Evolutionary conservation across 2,329 filamentous ascomycete species (phyloP), one percentile per base, ranked within the genome.

Genomic region (Trichoderma atroviride): DNA sequence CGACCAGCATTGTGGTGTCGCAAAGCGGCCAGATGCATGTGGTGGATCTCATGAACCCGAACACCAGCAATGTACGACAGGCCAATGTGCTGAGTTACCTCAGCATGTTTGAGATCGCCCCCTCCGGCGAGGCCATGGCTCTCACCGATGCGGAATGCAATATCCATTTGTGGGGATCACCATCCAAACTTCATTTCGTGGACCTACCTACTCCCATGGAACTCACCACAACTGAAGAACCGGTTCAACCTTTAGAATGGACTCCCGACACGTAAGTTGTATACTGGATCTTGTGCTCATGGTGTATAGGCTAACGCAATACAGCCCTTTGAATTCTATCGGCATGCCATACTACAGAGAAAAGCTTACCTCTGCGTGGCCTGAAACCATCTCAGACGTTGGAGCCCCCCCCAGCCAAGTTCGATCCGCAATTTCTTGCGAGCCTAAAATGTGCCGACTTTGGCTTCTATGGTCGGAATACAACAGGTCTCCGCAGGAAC

Each of bases 311-410:
- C 72, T 76, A 69, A 75, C 62, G 16, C 22, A 6, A 7, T 29
- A 6, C 31, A 92, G 90, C 5, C 94, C 96, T 0, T 78, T 99
- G 53, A 98, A 91, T 79, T 88, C 89, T 40, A 85, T 98, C 63
- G 96, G 96, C 13, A 91, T 99, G 87, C 95, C 96, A 1, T 96
- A 94, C 78, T 99, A 99, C 79, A 89, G 94, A 71, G 95, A 98
- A 71, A 85, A 87, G 16, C 85, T 99, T 13, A 85, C 97, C 47
- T 99, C 96, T 3, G 91, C 92, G 47, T 97, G 95, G 93, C 94
- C 96, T 70, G 92, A 95, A 76, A 85, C 94, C 74, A 80, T 96
- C 1, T 95, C 91, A 69, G 94, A 97, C 77, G 87, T 97, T 50
- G 95, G 95, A 43, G 93, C 92, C 16, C 92, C 92, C 94, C 19